Evolutionary conservation across 225 moss, liverwort and hornwort species (phyloP).

Genomic region (Pseudisothecium myosuroides): DNA sequence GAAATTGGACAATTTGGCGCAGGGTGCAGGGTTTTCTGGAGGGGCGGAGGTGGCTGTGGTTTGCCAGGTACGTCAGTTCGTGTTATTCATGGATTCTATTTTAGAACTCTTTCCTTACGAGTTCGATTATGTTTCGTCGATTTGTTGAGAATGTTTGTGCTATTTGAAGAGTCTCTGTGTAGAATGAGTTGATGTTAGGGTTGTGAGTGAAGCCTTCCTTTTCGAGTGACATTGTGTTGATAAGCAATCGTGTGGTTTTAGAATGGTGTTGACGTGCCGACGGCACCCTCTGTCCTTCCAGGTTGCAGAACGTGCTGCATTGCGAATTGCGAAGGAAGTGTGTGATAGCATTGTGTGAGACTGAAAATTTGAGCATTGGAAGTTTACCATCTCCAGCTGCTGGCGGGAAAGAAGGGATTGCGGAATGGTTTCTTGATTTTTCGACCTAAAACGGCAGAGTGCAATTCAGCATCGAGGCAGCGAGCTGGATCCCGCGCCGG

Average conservation of each 20-base stretch:
- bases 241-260: neutral
- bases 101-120: neutral
- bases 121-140: neutral
- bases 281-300: neutral
- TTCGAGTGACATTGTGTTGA: neutral
- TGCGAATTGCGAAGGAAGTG: neutral
- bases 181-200: neutral
- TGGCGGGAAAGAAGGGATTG: neutral
- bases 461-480: conserved; percentile 52
- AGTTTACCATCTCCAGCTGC: neutral
- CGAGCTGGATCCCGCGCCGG: conserved; percentile 64
- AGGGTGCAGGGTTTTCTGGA: neutral
- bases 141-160: neutral
- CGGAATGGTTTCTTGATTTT: neutral
- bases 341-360: neutral
- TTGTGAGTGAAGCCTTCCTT: neutral
- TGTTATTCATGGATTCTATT: neutral
- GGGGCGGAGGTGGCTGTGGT: neutral
- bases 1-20: neutral
- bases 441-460: neutral
- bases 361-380: neutral
- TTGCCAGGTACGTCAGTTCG: neutral
- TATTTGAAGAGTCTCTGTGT: neutral
- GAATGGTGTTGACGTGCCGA: neutral
- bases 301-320: neutral